phyloP scores from a whole-genome alignment of 202 grass and related monocot genomes.

The Musa balbisiana region DNA sequence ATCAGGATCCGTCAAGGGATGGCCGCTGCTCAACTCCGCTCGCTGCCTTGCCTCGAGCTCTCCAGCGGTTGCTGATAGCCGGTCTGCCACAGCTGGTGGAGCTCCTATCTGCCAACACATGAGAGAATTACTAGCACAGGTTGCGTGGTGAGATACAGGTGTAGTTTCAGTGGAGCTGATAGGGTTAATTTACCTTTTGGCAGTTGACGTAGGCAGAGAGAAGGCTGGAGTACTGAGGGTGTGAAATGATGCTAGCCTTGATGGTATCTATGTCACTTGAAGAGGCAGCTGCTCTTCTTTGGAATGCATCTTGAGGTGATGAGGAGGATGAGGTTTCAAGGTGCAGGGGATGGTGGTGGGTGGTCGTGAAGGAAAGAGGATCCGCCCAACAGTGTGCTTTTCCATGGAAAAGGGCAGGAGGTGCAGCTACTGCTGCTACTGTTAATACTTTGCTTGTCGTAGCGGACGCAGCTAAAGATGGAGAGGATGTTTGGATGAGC shows the following conservation, averaged over 20 bases:
- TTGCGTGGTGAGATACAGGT: no score
- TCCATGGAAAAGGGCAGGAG: background rate
- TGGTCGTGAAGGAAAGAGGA: background rate
- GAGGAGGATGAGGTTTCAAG: background rate
- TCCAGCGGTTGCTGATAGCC: background rate
- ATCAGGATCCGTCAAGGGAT: conserved; percentile 42
- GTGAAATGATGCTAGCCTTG: conserved; percentile 3
- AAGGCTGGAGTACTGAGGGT: conserved; percentile 7
- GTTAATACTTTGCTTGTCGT: no score
- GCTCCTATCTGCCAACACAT: background rate
- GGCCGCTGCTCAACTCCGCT: background rate
- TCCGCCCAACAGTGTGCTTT: background rate
- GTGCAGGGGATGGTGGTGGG: background rate
- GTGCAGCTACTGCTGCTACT: background rate
- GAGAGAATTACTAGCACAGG: no score
- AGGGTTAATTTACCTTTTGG: background rate
- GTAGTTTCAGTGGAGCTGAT: background rate
- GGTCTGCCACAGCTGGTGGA: background rate
- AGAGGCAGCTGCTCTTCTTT: background rate
- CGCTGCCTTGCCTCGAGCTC: conserved; percentile 1
- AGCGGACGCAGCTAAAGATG: background rate
- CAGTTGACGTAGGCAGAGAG: conserved; percentile 6
- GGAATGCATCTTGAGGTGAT: background rate
- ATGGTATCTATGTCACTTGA: background rate
- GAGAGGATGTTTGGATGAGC: background rate